A percentile compares a stretch with the other conserved stretches of the same genome.
phyloP scores from a whole-genome alignment of 1,139 yeast genomes.

The Yueomyces sp. region DNA sequence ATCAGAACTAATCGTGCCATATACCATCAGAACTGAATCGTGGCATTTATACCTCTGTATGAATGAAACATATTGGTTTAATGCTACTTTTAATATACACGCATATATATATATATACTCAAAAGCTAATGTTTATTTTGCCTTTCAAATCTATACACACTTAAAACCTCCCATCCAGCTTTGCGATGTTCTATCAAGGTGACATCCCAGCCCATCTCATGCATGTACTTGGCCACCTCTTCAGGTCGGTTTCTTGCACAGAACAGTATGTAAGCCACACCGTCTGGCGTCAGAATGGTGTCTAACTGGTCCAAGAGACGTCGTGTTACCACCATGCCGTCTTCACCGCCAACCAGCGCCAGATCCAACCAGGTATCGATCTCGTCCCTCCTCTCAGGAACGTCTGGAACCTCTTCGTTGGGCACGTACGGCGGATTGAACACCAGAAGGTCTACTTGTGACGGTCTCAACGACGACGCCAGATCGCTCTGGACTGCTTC shows the following conservation, averaged over 20 bases:
- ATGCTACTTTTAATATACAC: too few species aligned
- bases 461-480: constrained; percentile 34
- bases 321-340: constrained; percentile 81
- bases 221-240: constrained; percentile 38
- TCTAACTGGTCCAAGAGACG: constrained; percentile 42
- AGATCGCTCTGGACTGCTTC: constrained; percentile 54
- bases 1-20: too few species aligned
- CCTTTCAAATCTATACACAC: constrained; percentile 44
- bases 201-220: constrained; percentile 35
- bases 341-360: constrained; percentile 78
- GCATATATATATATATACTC: too few species aligned
- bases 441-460: constrained; percentile 52
- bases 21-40: too few species aligned
- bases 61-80: too few species aligned
- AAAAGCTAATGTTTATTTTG: not conserved
- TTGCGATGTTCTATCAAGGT: constrained; percentile 45
- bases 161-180: constrained; percentile 95
- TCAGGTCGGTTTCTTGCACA: constrained; percentile 83
- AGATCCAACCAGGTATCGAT: constrained; percentile 67
- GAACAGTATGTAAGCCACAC: constrained; percentile 71
- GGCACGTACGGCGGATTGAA: constrained; percentile 98
- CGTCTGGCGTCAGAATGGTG: constrained; percentile 35
- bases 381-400: constrained; percentile 28
- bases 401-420: constrained; percentile 50
- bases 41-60: too few species aligned